Evolutionary conservation across 371 early-diverging fungal genomes (phyloP).

Genomic region (Thermomucor indicae-seudaticae): DNA sequence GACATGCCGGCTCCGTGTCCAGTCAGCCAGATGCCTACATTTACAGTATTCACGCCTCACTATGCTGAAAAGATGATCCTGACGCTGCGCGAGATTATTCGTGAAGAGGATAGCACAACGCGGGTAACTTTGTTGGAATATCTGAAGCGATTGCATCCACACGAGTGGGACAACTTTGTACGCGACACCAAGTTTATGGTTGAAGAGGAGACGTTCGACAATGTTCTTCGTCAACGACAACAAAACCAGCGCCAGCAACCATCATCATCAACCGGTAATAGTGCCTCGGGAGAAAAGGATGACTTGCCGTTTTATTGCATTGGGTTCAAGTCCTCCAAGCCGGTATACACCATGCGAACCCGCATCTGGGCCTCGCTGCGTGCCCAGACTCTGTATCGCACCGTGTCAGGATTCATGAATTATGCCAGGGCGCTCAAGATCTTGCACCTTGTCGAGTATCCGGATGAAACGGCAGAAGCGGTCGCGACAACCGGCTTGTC

Average conservation of each 20-base stretch:
- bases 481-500: constrained; percentile 55
- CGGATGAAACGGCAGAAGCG: too few relatives aligned
- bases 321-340: constrained; percentile 81
- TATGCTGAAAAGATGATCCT: constrained; percentile 86
- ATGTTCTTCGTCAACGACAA: neutral
- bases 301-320: constrained; percentile 82
- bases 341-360: constrained; percentile 81
- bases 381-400: constrained; percentile 86
- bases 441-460: constrained; percentile 79
- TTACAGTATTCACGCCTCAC: constrained; percentile 90
- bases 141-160: constrained; percentile 75
- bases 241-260: constrained; percentile 2
- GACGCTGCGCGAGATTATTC: constrained; percentile 79
- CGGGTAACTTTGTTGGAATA: constrained; percentile 84
- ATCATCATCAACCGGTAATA: neutral
- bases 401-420: constrained; percentile 90
- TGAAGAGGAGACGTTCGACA: constrained; percentile 52
- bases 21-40: constrained; percentile 79
- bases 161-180: constrained; percentile 91
- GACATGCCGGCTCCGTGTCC: constrained; percentile 78
- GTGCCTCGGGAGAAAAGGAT: constrained; percentile 52
- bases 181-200: constrained; percentile 83
- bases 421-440: constrained; percentile 83
- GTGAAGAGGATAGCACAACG: constrained; percentile 80
- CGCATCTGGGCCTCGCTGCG: constrained; percentile 89